Evolutionary conservation across 2,329 filamentous ascomycete species (phyloP), one percentile per base, ranked within the genome.

Genomic region (Hortaea sp.): DNA sequence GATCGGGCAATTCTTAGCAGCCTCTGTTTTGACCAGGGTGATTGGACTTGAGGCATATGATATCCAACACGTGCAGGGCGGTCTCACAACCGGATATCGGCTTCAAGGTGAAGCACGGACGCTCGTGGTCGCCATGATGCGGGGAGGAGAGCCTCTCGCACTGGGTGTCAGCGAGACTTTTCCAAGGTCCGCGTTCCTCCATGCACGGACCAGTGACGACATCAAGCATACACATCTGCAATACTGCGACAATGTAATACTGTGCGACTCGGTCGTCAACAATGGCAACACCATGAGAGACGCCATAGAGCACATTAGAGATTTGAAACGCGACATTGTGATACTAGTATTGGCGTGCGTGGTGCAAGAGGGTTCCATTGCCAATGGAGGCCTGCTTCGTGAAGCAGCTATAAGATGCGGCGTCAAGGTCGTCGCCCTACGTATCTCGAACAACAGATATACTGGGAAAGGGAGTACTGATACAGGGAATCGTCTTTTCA

Each of bases 211-310:
- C 3, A 60, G 69, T 0, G 44, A 57, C 0, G 71, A 81, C 34
- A 52, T 82, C 37, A 62, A 61, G 39, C 2, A 29, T 0, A 37
- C 69, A 1, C 69, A 77, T 53, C 7, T 81, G 0, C 5, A 61
- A 1, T 61, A 55, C 2, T 58, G 63, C 39, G 42, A 47, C 10
- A 73, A 63, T 0, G 55, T 81, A 0, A 52, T 82, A 1, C 58
- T 82, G 4, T 76, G 81, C 1, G 79, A 82, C 55, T 78, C 74
- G 0, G 77, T 82, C 1, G 61, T 82, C n/a, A 80, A 82, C 50
- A 78, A 56, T 30, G 77, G 79, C 4, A 69, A 68, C 42, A 69
- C 73, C 0, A 55, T 78, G 5, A 47, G 70, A 1, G 56, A 72
- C 1, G 79, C 78, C 52, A 62, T 78, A 11, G 29, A 66, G 28